A percentile compares a stretch with the other conserved stretches of the same genome.
phyloP scores from a whole-genome alignment of 192 early-diverging fungal species.

The Backusella tuberculispora region DNA sequence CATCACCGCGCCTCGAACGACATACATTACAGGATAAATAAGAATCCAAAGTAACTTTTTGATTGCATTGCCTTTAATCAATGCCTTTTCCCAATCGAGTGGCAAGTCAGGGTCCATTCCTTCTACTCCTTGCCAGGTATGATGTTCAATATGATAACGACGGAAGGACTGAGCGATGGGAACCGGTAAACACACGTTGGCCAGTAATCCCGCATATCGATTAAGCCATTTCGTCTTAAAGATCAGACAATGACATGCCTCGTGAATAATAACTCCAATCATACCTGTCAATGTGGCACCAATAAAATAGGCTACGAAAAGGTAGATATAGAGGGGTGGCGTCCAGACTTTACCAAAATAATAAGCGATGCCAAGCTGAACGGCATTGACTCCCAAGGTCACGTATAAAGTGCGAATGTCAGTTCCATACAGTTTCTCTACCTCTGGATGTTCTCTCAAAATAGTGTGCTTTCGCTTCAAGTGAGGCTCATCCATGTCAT shows the following conservation, averaged over 20 bases:
- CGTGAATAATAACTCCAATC: slow-evolving; percentile 89
- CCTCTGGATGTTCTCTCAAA: slow-evolving; percentile 85
- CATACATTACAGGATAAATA: slow-evolving; percentile 87
- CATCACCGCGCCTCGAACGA: slow-evolving; percentile 71
- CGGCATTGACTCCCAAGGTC: slow-evolving; percentile 61
- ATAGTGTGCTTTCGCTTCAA: slow-evolving; percentile 89
- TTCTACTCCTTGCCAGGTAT: slow-evolving; percentile 94
- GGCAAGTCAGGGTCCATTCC: slow-evolving; percentile 95
- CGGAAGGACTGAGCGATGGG: slow-evolving; percentile 83
- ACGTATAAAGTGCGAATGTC: slow-evolving; percentile 82
- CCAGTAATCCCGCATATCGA: slow-evolving; percentile 79
- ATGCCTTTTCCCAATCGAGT: slow-evolving; percentile 79
- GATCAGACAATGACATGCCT: slow-evolving; percentile 88
- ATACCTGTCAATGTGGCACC: slow-evolving; percentile 85
- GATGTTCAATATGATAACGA: slow-evolving; percentile 93
- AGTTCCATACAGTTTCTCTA: slow-evolving; percentile 82
- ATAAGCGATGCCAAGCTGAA: slow-evolving; percentile 83
- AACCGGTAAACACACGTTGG: slow-evolving; percentile 85
- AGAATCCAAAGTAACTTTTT: slow-evolving; percentile 81
- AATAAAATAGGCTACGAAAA: slow-evolving; percentile 70
- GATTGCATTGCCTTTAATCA: slow-evolving; percentile 71
- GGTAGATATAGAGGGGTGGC: slow-evolving; percentile 66
- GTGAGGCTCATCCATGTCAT: slow-evolving; percentile 95
- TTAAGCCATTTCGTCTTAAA: slow-evolving; percentile 75
- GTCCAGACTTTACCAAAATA: slow-evolving; percentile 67